phyloP scores from a whole-genome alignment of 2,329 filamentous ascomycete genomes.

The Fusarium ramigenum region DNA sequence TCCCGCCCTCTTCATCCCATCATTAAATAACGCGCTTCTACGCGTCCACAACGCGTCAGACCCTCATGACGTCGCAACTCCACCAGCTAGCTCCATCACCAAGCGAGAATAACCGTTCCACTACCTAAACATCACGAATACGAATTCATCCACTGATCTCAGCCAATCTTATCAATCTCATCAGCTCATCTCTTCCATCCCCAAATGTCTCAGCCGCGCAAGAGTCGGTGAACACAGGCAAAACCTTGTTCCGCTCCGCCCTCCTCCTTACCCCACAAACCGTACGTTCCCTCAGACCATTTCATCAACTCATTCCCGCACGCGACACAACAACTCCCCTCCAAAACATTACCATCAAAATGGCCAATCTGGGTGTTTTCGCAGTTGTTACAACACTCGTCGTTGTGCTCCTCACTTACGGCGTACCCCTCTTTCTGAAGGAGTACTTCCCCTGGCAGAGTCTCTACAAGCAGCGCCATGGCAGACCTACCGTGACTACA shows the following conservation, averaged over 20 bases:
- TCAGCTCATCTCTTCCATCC: background rate
- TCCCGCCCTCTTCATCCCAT: background rate
- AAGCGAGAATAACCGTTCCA: background rate
- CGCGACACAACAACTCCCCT: background rate
- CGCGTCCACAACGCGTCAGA: background rate
- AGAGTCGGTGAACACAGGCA: conserved; percentile 24
- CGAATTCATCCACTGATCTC: too few species aligned
- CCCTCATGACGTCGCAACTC: background rate
- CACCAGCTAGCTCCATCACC: background rate
- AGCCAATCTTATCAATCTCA: background rate
- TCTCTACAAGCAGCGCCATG: conserved; percentile 46
- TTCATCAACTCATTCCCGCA: conserved; percentile 13
- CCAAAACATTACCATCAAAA: background rate
- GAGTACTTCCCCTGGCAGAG: conserved; percentile 50
- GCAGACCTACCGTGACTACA: conserved; percentile 47
- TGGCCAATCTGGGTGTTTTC: conserved; percentile 25
- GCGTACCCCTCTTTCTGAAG: conserved; percentile 45
- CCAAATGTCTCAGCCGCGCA: background rate
- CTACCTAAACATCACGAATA: background rate
- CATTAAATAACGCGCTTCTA: background rate
- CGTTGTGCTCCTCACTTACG: conserved; percentile 39
- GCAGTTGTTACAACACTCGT: conserved; percentile 25
- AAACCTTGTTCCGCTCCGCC: conserved; percentile 36
- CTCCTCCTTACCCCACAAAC: conserved; percentile 29
- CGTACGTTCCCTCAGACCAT: conserved; percentile 22